Conservation (phyloP, 176 grass and related monocot species). For the Rhynchospora tenuis region DNA sequence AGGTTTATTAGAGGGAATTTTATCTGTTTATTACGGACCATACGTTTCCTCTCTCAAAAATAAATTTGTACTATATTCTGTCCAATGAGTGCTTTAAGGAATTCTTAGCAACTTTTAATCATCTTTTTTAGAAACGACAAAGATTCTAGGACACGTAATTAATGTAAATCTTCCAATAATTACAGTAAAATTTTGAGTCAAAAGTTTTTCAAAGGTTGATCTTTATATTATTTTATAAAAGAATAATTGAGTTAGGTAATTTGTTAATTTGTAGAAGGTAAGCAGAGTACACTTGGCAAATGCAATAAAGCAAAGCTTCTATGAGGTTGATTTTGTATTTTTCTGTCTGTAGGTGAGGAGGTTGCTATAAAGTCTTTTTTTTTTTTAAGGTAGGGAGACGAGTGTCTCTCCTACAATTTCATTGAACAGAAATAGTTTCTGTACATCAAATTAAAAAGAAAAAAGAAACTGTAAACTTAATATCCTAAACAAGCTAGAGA, state of each 20-base stretch:
- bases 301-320: neutral
- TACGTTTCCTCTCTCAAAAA: neutral
- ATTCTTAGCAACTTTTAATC: neutral
- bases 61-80: neutral
- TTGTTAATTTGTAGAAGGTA: neutral
- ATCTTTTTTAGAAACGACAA: neutral
- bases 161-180: neutral
- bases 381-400: no score
- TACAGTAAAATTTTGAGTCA: neutral
- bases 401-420: no score
- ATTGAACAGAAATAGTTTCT: no score
- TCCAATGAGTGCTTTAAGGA: neutral
- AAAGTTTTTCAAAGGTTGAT: neutral
- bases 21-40: neutral
- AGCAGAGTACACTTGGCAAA: neutral
- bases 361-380: neutral
- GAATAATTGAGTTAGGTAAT: neutral
- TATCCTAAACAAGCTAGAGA: no score
- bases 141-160: neutral
- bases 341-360: neutral
- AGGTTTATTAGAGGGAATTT: neutral
- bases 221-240: neutral
- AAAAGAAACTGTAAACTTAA: no score
- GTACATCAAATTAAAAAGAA: no score
- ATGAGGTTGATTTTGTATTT: neutral